Percentiles rank a stretch among this genome's conserved stretches.
phyloP scores from a whole-genome alignment of 305 asterid genomes.

The Andrographis paniculata region DNA sequence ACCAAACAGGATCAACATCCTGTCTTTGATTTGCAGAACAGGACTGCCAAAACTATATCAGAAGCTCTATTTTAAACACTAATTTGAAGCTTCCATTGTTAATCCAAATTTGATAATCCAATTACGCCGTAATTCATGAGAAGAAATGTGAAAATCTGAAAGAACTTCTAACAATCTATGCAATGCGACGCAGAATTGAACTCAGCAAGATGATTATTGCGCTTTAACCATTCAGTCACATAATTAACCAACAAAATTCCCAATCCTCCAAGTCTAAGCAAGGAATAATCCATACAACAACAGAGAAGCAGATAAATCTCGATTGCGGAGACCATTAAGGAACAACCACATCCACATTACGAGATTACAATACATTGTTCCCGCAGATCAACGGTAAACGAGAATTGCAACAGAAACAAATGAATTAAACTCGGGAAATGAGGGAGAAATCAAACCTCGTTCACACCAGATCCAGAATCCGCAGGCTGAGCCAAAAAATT shows the following conservation, averaged over 20 bases:
- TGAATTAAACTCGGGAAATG: too few species aligned
- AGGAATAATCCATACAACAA: neutral
- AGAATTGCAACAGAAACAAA: conserved; percentile 9
- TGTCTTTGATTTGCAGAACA: too few species aligned
- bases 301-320: conserved; percentile 7
- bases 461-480: conserved; percentile 23
- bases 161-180: conserved; percentile 5
- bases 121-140: too few species aligned
- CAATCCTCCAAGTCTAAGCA: conserved; percentile 5
- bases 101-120: too few species aligned
- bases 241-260: conserved; percentile 1
- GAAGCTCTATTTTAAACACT: neutral
- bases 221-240: neutral
- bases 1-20: neutral
- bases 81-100: conserved; percentile 1
- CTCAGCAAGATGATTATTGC: neutral
- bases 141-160: conserved; percentile 1
- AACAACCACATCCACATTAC: conserved; percentile 16
- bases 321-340: conserved; percentile 1
- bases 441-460: too few species aligned
- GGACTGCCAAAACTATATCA: too few species aligned
- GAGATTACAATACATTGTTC: neutral
- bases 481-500: conserved; percentile 17
- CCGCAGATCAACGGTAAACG: conserved; percentile 17
- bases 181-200: conserved; percentile 16